Evolutionary conservation across 2,329 filamentous ascomycete species (phyloP).

Genomic region (Penicillium janthinellum): DNA sequence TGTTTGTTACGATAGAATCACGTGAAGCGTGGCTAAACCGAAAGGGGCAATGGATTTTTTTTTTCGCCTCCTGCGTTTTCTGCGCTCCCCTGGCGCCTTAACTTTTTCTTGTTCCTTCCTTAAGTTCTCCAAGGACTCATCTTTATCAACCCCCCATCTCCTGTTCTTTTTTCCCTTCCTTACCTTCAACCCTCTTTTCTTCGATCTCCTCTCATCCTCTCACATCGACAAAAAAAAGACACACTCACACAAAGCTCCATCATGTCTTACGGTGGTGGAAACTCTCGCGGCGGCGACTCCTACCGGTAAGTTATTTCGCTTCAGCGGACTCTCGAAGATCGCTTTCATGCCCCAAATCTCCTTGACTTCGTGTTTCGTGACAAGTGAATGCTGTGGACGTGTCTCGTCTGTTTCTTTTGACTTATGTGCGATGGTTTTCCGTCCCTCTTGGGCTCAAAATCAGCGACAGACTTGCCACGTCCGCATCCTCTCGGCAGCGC

Average conservation of each 20-base stretch:
- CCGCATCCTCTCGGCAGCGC: not conserved
- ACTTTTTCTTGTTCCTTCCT: constrained; percentile 24
- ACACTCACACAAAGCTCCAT: constrained; percentile 35
- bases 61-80: constrained; percentile 19
- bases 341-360: not conserved
- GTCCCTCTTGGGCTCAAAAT: constrained; percentile 2
- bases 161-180: not conserved
- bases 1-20: not conserved
- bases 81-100: constrained; percentile 21
- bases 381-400: not conserved
- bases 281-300: constrained; percentile 59
- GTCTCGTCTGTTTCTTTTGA: not conserved
- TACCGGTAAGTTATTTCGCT: constrained; percentile 43
- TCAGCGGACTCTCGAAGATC: not conserved
- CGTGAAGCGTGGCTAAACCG: constrained; percentile 25
- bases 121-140: constrained; percentile 25
- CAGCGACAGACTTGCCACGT: not conserved
- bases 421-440: not conserved
- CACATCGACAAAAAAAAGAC: constrained; percentile 2
- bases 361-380: not conserved
- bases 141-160: constrained; percentile 10
- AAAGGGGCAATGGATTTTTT: constrained; percentile 26
- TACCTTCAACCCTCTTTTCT: not conserved
- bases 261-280: constrained; percentile 67
- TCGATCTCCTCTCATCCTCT: not conserved